These are phyloP conservation scores for Pseudonitzschia multiseries DNA, from an alignment of 108 stramenopile genomes.

Conservation along the genomic window DNA sequence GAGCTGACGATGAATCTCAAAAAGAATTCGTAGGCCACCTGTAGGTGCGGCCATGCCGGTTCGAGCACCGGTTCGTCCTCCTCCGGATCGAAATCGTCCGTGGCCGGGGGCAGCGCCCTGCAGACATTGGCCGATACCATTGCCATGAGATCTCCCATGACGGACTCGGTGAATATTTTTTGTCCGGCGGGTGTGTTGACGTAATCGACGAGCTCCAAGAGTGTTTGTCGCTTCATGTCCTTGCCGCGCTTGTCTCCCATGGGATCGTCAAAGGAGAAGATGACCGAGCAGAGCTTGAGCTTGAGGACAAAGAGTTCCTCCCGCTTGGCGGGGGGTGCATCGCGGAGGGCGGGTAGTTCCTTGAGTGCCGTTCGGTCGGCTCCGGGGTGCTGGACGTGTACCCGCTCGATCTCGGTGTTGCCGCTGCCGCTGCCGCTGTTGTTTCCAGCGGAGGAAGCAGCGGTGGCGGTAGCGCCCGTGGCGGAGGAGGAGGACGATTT, in stretches of 20 bases:
- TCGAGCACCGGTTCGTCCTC: constrained; percentile 99
- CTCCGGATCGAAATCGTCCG: constrained; percentile 98
- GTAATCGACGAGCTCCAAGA: constrained; percentile 97
- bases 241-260: constrained; percentile 82
- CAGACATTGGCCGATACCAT: constrained; percentile 96
- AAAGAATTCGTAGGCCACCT: constrained; percentile 99
- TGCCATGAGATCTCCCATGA: constrained; percentile 89
- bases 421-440: no score
- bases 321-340: constrained; percentile 80
- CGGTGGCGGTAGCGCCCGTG: no score
- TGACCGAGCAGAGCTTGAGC: constrained; percentile 81
- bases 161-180: constrained; percentile 96
- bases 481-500: not conserved
- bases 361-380: constrained; percentile 49
- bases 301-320: constrained; percentile 88
- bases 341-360: constrained; percentile 79
- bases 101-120: constrained; percentile 94
- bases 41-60: constrained; percentile 97
- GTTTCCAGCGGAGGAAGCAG: not conserved
- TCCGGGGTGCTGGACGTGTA: constrained; percentile 33
- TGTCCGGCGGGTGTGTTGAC: constrained; percentile 97
- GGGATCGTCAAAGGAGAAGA: constrained; percentile 88
- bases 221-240: constrained; percentile 96
- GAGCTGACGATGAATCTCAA: constrained; percentile 94
- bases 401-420: constrained; percentile 14